Evolutionary conservation across 2,329 filamentous ascomycete genomes (phyloP), one percentile per base, ranked within the genome.

Genomic region (Penicillium sp.): DNA sequence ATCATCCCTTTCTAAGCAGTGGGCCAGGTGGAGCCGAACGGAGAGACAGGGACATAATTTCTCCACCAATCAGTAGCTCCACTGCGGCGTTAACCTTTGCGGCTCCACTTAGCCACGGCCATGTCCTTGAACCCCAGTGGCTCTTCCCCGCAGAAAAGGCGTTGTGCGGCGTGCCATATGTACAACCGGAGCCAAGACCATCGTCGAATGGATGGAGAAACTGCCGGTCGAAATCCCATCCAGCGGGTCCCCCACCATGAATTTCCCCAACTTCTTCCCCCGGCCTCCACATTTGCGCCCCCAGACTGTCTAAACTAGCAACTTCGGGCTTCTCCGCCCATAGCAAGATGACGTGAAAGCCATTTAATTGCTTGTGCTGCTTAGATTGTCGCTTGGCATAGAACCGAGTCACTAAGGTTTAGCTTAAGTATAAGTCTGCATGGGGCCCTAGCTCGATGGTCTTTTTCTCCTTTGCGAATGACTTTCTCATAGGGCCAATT

Each of bases 231-330:
- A 33, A 30, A 37, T 38, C 35, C 41, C 37, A 42, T 30, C 22
- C 50, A 53, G 48, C 46, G 50, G 40, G 30, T 13, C 14, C 53
- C 53, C 58, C 51, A 48, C 49, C 30, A 22, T 27, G 1, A 42
- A 45, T 54, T 53, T 52, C 57, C 53, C 55, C 56, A 49, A 54
- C 41, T 40, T 16, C 38, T 47, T 34, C 53, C 55, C 57, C 57
- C 41, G 14, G 36, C 35, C 38, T 41, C 45, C 45, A 47, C 45
- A 29, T 46, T 39, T 35, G 18, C 4, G 38, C 16, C 22, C 49
- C 47, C 41, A 16, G 40, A 47, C 35, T 16, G 30, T 40, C 37
- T 27, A 18, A 49, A 28, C 33, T 19, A 29, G 12, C 18, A 30
- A 33, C 18, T 22, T 3, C 18, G 14, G 25, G 13, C 7, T 36